Conservation (phyloP, 2,329 filamentous ascomycete species). For the Fusarium sp. region DNA sequence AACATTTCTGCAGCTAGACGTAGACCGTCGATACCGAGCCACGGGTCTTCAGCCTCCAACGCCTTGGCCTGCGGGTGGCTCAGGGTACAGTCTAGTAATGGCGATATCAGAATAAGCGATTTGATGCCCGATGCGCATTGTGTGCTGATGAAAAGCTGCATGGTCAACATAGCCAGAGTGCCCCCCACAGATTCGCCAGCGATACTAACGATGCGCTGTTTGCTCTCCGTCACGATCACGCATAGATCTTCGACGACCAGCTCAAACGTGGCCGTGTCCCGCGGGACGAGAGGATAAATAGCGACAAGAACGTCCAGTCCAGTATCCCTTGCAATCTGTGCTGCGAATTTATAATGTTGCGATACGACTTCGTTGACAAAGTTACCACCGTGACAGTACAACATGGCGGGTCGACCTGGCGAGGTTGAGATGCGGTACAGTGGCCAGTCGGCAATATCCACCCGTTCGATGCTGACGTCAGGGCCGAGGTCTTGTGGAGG, state of each 20-base stretch:
- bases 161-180: accelerated
- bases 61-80: accelerated
- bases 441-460: accelerated
- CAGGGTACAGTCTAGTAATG: accelerated
- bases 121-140: not conserved
- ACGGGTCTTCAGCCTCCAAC: too few species aligned
- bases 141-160: not conserved
- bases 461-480: accelerated
- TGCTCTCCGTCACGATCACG: too few species aligned
- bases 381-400: not conserved
- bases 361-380: not conserved
- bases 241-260: accelerated
- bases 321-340: accelerated
- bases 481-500: accelerated
- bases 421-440: not conserved
- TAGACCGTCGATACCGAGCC: too few species aligned
- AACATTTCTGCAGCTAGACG: too few species aligned
- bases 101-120: not conserved
- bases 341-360: accelerated
- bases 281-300: accelerated
- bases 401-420: accelerated
- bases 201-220: too few species aligned
- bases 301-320: accelerated
- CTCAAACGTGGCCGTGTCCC: accelerated
- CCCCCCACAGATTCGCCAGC: not conserved